These are phyloP conservation scores for Vanderwaltozyma yarrowii DNA, from an alignment of 805 yeast genomes.

Conservation along the genomic window DNA sequence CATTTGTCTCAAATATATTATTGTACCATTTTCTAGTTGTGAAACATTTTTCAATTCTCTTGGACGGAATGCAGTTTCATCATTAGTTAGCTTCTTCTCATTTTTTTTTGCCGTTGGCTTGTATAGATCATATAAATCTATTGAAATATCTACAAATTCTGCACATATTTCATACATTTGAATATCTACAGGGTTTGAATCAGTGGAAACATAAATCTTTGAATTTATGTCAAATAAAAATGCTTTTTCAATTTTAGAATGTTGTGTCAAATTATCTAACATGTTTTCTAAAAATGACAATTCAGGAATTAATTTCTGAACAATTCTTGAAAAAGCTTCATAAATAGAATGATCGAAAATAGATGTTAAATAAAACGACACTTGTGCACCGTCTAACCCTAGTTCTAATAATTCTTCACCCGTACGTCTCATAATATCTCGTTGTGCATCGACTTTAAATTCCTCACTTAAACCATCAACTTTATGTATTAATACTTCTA, in stretches of 20 bases:
- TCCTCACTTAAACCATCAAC: conserved; percentile 94
- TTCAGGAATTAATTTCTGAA: conserved; percentile 84
- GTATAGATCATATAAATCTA: conserved; percentile 72
- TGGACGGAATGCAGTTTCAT: background rate
- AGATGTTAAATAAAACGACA: conserved; percentile 83
- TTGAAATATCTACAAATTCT: conserved; percentile 89
- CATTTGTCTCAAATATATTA: conserved; percentile 81
- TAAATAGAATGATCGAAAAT: conserved; percentile 93
- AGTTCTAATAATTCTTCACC: conserved; percentile 86
- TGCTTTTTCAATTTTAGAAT: conserved; percentile 85
- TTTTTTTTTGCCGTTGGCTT: conserved; percentile 19
- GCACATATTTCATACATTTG: conserved; percentile 96
- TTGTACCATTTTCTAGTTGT: conserved; percentile 71
- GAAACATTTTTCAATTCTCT: conserved; percentile 57
- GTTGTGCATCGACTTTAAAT: conserved; percentile 84
- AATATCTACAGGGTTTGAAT: conserved; percentile 89
- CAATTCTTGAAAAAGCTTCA: conserved; percentile 89
- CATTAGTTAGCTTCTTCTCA: background rate
- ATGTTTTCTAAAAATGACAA: conserved; percentile 79
- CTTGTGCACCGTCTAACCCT: conserved; percentile 85
- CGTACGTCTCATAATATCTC: conserved; percentile 93
- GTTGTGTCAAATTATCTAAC: conserved; percentile 80
- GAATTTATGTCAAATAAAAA: conserved; percentile 86
- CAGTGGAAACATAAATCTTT: conserved; percentile 92
- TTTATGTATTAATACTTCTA: conserved; percentile 90